phyloP scores from a whole-genome alignment of 805 yeast genomes.

The Yamadazyma paraphyllophila region DNA sequence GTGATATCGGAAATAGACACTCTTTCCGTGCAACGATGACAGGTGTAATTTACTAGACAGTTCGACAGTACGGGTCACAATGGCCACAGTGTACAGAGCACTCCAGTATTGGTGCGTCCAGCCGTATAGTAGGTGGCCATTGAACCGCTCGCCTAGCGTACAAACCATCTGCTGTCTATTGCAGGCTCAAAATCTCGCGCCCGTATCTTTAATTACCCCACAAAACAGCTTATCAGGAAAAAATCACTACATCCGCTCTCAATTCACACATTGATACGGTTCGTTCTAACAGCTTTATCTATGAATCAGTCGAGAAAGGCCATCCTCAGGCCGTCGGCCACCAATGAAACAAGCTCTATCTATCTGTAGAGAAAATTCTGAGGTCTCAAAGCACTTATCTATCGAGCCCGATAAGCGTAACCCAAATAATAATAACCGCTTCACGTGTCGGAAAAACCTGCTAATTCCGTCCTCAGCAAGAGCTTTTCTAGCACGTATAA shows the following conservation, averaged over 20 bases:
- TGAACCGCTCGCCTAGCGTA: too few relatives aligned
- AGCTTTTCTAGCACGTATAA: background rate
- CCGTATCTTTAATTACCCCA: background rate
- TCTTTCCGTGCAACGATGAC: too few relatives aligned
- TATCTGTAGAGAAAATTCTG: too few relatives aligned
- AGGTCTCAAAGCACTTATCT: background rate
- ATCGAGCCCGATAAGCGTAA: slow-evolving; percentile 1
- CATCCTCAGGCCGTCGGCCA: background rate
- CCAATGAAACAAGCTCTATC: too few relatives aligned
- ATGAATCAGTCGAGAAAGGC: too few relatives aligned
- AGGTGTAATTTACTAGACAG: too few relatives aligned
- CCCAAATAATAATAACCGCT: background rate
- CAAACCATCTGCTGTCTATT: background rate
- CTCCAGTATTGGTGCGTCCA: too few relatives aligned
- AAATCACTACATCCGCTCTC: background rate
- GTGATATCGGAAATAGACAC: too few relatives aligned
- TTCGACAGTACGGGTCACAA: too few relatives aligned
- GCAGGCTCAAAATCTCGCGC: background rate
- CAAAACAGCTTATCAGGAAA: background rate
- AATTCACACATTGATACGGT: background rate
- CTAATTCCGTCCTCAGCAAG: background rate
- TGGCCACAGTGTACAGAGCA: too few relatives aligned
- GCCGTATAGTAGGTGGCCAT: too few relatives aligned
- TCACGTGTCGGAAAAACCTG: slow-evolving; percentile 1
- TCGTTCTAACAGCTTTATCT: too few relatives aligned